These are phyloP conservation scores for Oxytropis ochrocephala DNA, from an alignment of 306 rosid genomes.

Conservation along the genomic window DNA sequence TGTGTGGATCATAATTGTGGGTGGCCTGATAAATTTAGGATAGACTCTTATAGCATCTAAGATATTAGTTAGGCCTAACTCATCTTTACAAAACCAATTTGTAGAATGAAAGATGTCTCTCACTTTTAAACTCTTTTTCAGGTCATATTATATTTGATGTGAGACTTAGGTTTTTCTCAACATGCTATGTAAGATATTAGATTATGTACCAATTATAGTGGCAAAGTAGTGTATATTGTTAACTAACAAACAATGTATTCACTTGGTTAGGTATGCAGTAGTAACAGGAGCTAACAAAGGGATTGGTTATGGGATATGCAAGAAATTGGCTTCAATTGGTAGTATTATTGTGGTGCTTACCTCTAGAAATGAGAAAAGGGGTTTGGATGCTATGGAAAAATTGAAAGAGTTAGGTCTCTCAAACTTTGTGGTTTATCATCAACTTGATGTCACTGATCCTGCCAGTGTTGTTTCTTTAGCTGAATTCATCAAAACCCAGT, in stretches of 20 bases:
- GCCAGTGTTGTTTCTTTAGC: conserved; percentile 25
- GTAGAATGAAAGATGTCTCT: too few species aligned
- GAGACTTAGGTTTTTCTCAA: too few species aligned
- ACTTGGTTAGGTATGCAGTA: conserved; percentile 22
- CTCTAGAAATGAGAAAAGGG: conserved; percentile 34
- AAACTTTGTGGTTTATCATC: conserved; percentile 24
- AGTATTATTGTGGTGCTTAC: conserved; percentile 28
- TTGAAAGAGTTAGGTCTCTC: conserved; percentile 32
- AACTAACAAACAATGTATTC: neutral
- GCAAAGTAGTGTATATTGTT: neutral
- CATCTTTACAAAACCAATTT: too few species aligned
- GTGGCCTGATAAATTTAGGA: too few species aligned
- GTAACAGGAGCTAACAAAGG: conserved; percentile 39
- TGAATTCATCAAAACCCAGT: conserved; percentile 17
- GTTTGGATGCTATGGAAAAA: conserved; percentile 23
- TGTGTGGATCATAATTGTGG: too few species aligned
- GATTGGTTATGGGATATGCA: conserved; percentile 36
- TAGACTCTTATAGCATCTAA: too few species aligned
- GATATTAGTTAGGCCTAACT: too few species aligned
- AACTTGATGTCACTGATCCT: conserved; percentile 39
- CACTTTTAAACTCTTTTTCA: too few species aligned
- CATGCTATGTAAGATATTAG: too few species aligned
- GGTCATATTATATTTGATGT: too few species aligned
- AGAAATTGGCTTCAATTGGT: conserved; percentile 27
- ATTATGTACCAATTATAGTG: too few species aligned